phyloP scores from a whole-genome alignment of 2,329 filamentous ascomycete genomes.

The Delphinella strobiligena region DNA sequence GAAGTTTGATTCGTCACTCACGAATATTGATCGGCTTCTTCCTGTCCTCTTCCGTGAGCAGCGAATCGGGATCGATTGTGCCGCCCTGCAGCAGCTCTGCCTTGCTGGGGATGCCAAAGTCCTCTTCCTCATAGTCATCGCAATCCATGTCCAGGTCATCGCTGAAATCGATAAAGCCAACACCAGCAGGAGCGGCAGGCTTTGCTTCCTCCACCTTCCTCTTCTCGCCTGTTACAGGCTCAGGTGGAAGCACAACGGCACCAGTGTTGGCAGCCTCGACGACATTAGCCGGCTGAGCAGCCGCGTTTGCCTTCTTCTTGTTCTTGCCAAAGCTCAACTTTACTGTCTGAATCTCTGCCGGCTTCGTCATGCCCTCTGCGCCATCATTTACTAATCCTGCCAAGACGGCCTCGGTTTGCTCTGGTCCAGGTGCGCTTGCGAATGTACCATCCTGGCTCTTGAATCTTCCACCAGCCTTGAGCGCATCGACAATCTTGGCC shows the following conservation, averaged over 20 bases:
- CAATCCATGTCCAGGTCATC: slow-evolving; percentile 46
- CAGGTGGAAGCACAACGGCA: too few relatives aligned
- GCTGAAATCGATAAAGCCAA: slow-evolving; percentile 56
- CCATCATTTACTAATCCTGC: slow-evolving; percentile 58
- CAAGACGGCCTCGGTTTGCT: slow-evolving; percentile 69
- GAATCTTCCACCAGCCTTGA: slow-evolving; percentile 58
- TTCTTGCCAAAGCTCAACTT: slow-evolving; percentile 48
- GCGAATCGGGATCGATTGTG: slow-evolving; percentile 78
- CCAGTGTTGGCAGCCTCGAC: slow-evolving; percentile 19
- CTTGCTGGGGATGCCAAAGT: slow-evolving; percentile 22
- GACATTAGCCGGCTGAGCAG: slow-evolving; percentile 23
- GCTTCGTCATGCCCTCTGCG: slow-evolving; percentile 58
- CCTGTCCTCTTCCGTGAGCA: slow-evolving; percentile 78
- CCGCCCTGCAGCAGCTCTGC: slow-evolving; percentile 52
- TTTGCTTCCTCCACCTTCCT: slow-evolving; percentile 24
- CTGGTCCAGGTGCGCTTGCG: slow-evolving; percentile 30
- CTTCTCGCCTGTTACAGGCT: slow-evolving; percentile 16
- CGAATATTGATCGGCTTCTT: slow-evolving; percentile 66
- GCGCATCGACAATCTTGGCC: slow-evolving; percentile 52
- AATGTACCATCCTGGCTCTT: slow-evolving; percentile 57
- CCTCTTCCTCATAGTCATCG: slow-evolving; percentile 21
- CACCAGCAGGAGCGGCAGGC: slow-evolving; percentile 39
- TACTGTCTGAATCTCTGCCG: slow-evolving; percentile 20
- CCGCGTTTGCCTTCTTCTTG: slow-evolving; percentile 42
- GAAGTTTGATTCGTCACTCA: slow-evolving; percentile 30